Evolutionary conservation across 2,329 filamentous ascomycete genomes (phyloP), one percentile per base, ranked within the genome.

Genomic region (Colletotrichum tabaci): DNA sequence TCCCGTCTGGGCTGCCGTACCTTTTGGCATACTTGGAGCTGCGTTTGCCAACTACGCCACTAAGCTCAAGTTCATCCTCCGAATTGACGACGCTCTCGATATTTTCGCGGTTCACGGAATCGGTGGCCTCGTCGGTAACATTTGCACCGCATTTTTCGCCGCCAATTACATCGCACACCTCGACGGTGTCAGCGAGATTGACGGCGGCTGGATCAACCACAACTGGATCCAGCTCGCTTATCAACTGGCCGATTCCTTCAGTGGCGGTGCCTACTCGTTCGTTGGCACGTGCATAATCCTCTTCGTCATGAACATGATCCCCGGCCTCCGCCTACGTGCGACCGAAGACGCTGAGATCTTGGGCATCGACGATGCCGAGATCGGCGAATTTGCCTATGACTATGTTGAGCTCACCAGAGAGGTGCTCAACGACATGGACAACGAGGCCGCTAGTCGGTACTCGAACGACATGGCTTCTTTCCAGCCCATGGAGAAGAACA

Each of bases 321-420:
- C 94, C 0, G 92, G 92, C 15, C 85, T 97, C 49, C 89, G 89
- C 68, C 90, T 97, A 55, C 93, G 94, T 61, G 92, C 91, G 0
- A 87, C 85, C 16, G 92, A 94, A 76, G 92, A 96, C 74, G 92
- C 94, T 47, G 94, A 97, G 82, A 91, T 95, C 62, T 85, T 94
- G 52, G 94, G 94, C 75, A 95, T 97, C 72, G 94, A 97, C 77
- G 95, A 97, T 77, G 91, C 93, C 30, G 94, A 98, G 82, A 94
- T 97, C 78, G 95, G 95, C 80, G 95, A 97, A 84, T 97, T 96
- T 80, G 95, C 94, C n/a, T 97, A 97, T 81, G 95, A 97, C 82
- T 97, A 97, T 77, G 94, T 97, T 75, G 94, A 97, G 86, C 86
- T 96, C 74, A 92, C 89, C 23, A 87, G 93, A 46, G 85, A 87